Conservation (phyloP, 164 flowering plant species). For the Vitis cinerea region DNA sequence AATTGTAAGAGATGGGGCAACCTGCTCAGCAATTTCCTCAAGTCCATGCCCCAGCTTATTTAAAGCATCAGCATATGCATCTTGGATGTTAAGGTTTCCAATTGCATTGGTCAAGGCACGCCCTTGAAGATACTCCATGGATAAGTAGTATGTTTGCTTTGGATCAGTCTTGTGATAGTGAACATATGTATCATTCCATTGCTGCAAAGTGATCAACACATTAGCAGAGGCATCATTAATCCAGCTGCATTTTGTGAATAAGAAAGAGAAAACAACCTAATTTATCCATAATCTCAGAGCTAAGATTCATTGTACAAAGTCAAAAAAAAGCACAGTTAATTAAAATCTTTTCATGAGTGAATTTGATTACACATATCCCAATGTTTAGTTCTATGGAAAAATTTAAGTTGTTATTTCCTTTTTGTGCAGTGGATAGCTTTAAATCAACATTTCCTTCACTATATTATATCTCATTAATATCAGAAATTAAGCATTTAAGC, state of each 20-base stretch:
- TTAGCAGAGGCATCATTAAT: not conserved
- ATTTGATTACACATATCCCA: too few relatives aligned
- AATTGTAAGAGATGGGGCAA: constrained; percentile 8
- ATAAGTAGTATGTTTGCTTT: constrained; percentile 90
- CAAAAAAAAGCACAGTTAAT: too few relatives aligned
- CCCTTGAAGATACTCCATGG: constrained; percentile 99
- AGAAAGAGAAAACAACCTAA: not conserved
- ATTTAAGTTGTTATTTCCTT: too few relatives aligned
- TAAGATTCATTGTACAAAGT: too few relatives aligned
- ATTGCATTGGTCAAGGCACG: constrained; percentile 89
- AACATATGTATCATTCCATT: constrained; percentile 91
- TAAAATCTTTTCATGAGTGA: too few relatives aligned
- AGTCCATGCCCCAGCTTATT: constrained; percentile 83
- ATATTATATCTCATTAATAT: too few relatives aligned
- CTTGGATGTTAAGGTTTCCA: constrained; percentile 71
- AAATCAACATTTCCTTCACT: too few relatives aligned
- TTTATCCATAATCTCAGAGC: too few relatives aligned
- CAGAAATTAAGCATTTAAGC: not conserved
- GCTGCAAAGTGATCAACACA: constrained; percentile 43
- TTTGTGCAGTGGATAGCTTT: too few relatives aligned
- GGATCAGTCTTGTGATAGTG: constrained; percentile 87
- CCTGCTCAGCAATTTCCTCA: constrained; percentile 85
- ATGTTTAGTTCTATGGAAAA: too few relatives aligned
- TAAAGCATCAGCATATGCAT: constrained; percentile 81
- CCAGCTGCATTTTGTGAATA: not conserved